Evolutionary conservation across 1,139 yeast species (phyloP).

Genomic region (Lodderomyces theae): DNA sequence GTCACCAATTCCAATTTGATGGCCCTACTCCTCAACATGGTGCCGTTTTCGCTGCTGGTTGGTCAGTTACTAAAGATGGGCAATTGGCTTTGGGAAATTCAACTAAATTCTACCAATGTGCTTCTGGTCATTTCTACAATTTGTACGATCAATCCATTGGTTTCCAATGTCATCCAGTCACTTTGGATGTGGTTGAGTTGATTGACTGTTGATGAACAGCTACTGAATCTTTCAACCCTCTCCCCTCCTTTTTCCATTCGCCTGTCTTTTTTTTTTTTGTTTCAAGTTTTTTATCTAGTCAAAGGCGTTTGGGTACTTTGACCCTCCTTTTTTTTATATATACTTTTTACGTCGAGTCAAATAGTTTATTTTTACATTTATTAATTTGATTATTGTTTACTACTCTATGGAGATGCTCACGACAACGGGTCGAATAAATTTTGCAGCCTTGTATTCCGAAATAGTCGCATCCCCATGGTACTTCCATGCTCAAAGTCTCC

Average conservation of each 20-base stretch:
- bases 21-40: constrained; percentile 46
- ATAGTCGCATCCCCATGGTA: constrained; percentile 60
- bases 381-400: too few relatives aligned
- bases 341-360: too few relatives aligned
- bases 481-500: constrained; percentile 19
- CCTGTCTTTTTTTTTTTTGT: not conserved
- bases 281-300: not conserved
- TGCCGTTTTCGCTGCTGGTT: constrained; percentile 41
- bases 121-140: constrained; percentile 43
- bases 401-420: too few relatives aligned
- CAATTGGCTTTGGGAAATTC: constrained; percentile 36
- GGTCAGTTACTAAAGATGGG: constrained; percentile 39
- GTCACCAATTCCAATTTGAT: constrained; percentile 46
- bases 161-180: constrained; percentile 35
- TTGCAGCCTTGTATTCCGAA: constrained; percentile 42
- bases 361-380: too few relatives aligned
- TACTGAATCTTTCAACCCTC: too few relatives aligned
- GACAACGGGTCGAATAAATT: constrained; percentile 48
- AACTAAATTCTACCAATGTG: constrained; percentile 40
- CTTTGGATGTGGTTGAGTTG: constrained; percentile 36
- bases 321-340: not conserved
- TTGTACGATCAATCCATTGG: constrained; percentile 35
- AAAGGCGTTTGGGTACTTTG: not conserved
- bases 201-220: constrained; percentile 23
- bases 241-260: too few relatives aligned